Conservation (phyloP, 768 basidiomycete genomes). For the Kwoniella pini region DNA sequence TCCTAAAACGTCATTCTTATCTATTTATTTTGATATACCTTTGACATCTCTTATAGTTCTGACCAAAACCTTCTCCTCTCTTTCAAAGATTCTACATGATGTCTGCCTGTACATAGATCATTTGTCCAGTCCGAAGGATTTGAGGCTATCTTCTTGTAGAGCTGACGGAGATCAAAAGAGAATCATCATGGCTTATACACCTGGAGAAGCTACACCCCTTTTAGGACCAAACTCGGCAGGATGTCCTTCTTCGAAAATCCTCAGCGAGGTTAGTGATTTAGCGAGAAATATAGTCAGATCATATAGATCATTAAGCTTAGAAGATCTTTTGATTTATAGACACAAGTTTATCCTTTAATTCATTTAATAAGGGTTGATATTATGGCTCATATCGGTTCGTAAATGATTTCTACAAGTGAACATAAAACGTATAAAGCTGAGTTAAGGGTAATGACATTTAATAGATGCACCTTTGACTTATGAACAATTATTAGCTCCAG, state of each 20-base stretch:
- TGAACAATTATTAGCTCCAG: constrained; percentile 79
- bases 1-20: no score
- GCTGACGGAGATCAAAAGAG: background rate
- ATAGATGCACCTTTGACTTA: constrained; percentile 80
- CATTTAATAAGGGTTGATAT: constrained; percentile 66
- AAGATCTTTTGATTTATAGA: no score
- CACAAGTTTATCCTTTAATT: constrained; percentile 75
- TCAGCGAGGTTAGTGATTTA: constrained; percentile 38
- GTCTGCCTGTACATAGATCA: no score
- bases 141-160: no score
- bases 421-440: background rate
- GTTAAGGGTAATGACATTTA: background rate
- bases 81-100: no score
- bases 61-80: no score
- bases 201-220: constrained; percentile 43
- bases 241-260: constrained; percentile 30
- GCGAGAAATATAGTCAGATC: no score
- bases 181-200: constrained; percentile 20
- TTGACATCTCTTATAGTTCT: no score
- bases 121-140: no score
- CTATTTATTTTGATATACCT: no score
- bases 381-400: constrained; percentile 54
- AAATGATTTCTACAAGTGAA: background rate
- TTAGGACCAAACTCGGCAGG: constrained; percentile 29
- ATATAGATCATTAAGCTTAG: no score